phyloP scores from a whole-genome alignment of 2,329 filamentous ascomycete species.

The Pseudonectria buxi region DNA sequence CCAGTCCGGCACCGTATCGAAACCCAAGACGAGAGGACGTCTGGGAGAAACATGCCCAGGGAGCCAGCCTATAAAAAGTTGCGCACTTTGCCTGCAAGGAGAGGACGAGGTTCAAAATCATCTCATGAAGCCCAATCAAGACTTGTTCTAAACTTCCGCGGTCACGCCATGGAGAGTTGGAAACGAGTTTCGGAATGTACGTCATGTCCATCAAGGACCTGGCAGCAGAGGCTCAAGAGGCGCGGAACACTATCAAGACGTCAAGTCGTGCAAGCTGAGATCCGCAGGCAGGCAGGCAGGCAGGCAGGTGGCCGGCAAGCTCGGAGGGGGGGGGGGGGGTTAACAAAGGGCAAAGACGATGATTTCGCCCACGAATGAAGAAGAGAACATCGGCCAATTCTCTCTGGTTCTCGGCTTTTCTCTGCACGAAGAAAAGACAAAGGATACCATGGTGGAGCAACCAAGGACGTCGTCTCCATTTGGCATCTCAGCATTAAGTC shows the following conservation, averaged over 20 bases:
- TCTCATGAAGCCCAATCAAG: constrained; percentile 12
- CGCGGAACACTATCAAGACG: constrained; percentile 17
- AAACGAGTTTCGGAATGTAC: constrained; percentile 18
- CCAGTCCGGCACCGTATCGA: too few species aligned
- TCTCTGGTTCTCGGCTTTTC: constrained; percentile 12
- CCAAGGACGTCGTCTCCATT: constrained; percentile 15
- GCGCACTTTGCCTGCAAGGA: neutral
- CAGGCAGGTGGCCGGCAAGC: constrained; percentile 10
- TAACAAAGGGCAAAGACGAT: constrained; percentile 5
- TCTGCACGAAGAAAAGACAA: constrained; percentile 8
- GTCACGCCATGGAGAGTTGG: constrained; percentile 9
- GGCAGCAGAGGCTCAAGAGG: constrained; percentile 19
- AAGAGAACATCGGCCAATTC: constrained; percentile 12
- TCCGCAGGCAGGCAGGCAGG: constrained; percentile 1
- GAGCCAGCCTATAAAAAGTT: too few species aligned
- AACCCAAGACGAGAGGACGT: too few species aligned
- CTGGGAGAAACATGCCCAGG: too few species aligned
- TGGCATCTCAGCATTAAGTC: constrained; percentile 20
- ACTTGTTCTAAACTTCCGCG: constrained; percentile 13
- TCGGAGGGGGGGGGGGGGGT: too few species aligned
- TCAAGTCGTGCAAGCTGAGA: constrained; percentile 19
- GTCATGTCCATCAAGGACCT: constrained; percentile 17
- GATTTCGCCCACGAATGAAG: constrained; percentile 4
- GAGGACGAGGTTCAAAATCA: constrained; percentile 8
- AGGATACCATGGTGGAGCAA: constrained; percentile 10